phyloP scores from a whole-genome alignment of 108 stramenopile genomes.

The Pelagomonas calceolata region DNA sequence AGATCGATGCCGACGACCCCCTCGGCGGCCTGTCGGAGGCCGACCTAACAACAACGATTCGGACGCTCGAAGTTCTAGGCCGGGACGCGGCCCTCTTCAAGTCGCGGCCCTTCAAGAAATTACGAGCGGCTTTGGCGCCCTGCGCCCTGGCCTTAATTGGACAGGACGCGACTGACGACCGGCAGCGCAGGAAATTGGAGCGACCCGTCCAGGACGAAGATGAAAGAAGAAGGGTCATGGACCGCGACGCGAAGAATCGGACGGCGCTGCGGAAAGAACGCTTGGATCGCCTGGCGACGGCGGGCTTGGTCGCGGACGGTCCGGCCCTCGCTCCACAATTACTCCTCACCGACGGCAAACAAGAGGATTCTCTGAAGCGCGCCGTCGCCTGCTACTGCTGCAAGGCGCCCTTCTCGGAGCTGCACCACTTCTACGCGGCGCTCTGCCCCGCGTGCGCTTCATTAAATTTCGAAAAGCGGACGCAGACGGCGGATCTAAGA shows the following conservation, averaged over 20 bases:
- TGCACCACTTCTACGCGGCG: constrained; percentile 80
- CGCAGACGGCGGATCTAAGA: constrained; percentile 48
- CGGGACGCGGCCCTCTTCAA: background rate
- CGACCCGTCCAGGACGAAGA: background rate
- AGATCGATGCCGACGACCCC: background rate
- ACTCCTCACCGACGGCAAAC: background rate
- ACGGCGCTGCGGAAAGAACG: background rate
- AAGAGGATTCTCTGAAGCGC: constrained; percentile 34
- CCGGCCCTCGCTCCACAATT: background rate
- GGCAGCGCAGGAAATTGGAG: background rate
- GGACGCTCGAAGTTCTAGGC: background rate
- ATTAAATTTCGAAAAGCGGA: constrained; percentile 65
- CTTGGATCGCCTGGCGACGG: background rate
- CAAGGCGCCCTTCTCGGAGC: constrained; percentile 57
- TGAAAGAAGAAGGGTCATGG: background rate
- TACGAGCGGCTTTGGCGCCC: background rate
- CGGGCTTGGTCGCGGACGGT: background rate
- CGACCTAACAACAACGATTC: background rate
- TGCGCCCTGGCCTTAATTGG: background rate
- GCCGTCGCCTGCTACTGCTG: constrained; percentile 75
- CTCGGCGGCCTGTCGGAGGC: background rate
- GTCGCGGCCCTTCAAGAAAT: background rate
- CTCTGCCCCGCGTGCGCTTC: constrained; percentile 69
- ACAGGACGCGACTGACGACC: background rate
- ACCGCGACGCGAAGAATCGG: background rate